Evolutionary conservation across 352 stramenopile species (phyloP), one percentile per base, ranked within the genome.

Genomic region (Peronosclerospora sorghi): DNA sequence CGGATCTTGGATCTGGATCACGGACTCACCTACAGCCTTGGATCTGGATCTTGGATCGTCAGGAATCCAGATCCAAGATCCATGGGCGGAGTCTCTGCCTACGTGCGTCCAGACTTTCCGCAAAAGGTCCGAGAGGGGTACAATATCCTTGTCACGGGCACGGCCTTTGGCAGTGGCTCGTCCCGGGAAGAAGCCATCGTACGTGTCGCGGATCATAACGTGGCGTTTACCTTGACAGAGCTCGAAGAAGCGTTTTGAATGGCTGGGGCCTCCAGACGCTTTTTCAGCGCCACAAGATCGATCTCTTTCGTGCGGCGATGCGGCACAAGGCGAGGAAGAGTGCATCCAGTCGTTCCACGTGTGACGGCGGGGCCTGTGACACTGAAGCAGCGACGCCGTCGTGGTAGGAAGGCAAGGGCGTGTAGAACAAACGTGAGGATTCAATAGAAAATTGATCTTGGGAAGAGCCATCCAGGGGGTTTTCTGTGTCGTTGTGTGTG

Each of bases 161-260:
- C 85, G 37, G 78, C 73, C 32, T 92, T 92, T 39, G 80, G 80
- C 45, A 88, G 80, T 39, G 80, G 80, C 8, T 92, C 80, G 35
- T 92, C 80, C 29, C 73, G 80, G 18, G 80, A 92, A 42, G 75
- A 92, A 59, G 80, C 80, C 21, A 89, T 73, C 28, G 85, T 92
- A 41, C 72, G 86, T 45, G 76, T 92, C 7, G 71, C 55, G 8
- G 79, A 74, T 15, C 59, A 89, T 45, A 59, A 57, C 5, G 87
- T 92, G 50, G 73, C 73, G 48, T 92, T 92, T 57, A 82, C 87
- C 56, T 87, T 92, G 76, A 88, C 79, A 39, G 59, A 88, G 10
- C 87, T 92, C 43, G 79, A 92, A 39, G 79, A 92, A 61, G 68
- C 73, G 24, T 53, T 92, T 61, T 92, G 21, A 73, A 73, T 5